Conservation (phyloP, 768 basidiomycete genomes). For the Suillus subluteus region DNA sequence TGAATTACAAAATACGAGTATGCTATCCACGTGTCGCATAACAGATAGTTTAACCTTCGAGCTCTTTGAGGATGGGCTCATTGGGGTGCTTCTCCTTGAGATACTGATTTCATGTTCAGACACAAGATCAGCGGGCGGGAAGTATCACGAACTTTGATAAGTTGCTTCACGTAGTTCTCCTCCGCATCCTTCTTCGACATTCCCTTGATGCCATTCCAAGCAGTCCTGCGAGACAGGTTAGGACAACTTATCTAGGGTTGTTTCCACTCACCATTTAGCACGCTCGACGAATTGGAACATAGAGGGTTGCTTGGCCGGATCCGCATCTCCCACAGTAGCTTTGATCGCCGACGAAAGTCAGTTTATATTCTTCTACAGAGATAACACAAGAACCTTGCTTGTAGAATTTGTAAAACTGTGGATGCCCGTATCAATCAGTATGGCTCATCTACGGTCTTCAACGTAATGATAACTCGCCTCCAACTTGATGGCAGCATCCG, state of each 20-base stretch:
- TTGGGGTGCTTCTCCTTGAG: background rate
- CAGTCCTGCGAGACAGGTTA: constrained; percentile 60
- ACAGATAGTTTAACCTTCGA: background rate
- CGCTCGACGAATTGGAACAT: constrained; percentile 71
- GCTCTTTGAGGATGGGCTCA: constrained; percentile 4
- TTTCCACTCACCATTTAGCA: constrained; percentile 76
- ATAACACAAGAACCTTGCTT: constrained; percentile 76
- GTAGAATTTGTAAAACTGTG: constrained; percentile 90
- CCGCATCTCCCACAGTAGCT: constrained; percentile 80
- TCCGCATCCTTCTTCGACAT: constrained; percentile 71
- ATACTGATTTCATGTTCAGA: constrained; percentile 5
- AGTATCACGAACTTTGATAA: constrained; percentile 58
- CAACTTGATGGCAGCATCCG: constrained; percentile 36
- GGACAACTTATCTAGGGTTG: constrained; percentile 3
- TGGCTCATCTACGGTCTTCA: constrained; percentile 7
- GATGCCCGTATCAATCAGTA: constrained; percentile 16
- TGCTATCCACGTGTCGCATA: background rate
- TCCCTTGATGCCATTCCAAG: constrained; percentile 80
- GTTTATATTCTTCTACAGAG: constrained; percentile 8
- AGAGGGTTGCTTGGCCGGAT: constrained; percentile 73
- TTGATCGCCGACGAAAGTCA: background rate
- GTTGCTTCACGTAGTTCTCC: constrained; percentile 72
- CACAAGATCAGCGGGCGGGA: background rate
- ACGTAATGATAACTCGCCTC: constrained; percentile 1
- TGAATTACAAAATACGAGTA: background rate